These are phyloP conservation scores for Penicillium sp. DNA, from an alignment of 2,329 filamentous ascomycete genomes.

Conservation along the genomic window DNA sequence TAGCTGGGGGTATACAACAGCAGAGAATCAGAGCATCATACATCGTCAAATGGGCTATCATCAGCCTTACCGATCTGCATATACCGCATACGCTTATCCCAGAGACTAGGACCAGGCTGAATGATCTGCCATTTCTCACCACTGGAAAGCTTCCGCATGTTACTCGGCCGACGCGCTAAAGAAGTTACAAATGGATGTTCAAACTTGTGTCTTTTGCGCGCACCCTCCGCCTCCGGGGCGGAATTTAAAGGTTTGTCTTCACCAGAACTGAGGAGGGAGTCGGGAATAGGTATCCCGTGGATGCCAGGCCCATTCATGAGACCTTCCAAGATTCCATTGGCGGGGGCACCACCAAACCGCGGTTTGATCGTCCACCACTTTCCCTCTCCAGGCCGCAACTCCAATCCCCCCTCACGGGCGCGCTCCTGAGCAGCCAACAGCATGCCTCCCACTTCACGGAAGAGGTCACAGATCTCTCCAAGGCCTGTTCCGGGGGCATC, in stretches of 20 bases:
- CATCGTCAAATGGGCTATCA: slow-evolving; percentile 53
- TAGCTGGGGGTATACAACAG: not conserved
- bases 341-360: slow-evolving; percentile 55
- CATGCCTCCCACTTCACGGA: slow-evolving; percentile 59
- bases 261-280: slow-evolving; percentile 19
- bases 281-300: slow-evolving; percentile 30
- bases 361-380: slow-evolving; percentile 61
- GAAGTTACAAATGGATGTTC: slow-evolving; percentile 34
- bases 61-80: slow-evolving; percentile 56
- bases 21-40: slow-evolving; percentile 35
- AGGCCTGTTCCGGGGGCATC: slow-evolving; percentile 32
- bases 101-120: slow-evolving; percentile 51
- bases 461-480: slow-evolving; percentile 51
- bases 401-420: slow-evolving; percentile 53
- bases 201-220: slow-evolving; percentile 41
- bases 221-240: slow-evolving; percentile 25
- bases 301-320: slow-evolving; percentile 32
- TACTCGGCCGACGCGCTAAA: slow-evolving; percentile 29
- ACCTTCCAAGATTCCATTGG: slow-evolving; percentile 37
- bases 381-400: slow-evolving; percentile 53
- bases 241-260: slow-evolving; percentile 28
- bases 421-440: slow-evolving; percentile 61
- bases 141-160: slow-evolving; percentile 45
- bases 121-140: slow-evolving; percentile 55
- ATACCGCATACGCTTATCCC: slow-evolving; percentile 59